Percentiles rank a stretch among this genome's conserved stretches.
Evolutionary conservation across 129 eudicot genomes (phyloP).

Genomic region (Flaveria sonorensis): DNA sequence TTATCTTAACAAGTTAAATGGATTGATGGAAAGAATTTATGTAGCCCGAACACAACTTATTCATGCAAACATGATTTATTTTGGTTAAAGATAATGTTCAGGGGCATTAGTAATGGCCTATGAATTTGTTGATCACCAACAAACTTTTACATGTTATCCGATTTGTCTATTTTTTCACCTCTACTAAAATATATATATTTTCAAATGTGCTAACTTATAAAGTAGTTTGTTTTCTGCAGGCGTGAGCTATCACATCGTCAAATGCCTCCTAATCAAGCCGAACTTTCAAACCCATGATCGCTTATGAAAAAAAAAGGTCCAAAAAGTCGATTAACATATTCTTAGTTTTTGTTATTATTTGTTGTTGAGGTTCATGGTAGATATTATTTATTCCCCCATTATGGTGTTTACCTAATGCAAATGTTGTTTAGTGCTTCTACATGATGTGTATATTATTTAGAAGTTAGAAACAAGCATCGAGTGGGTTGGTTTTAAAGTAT

Average conservation of each 20-base stretch:
- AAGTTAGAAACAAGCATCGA: too few relatives aligned
- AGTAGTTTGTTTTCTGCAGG: not conserved
- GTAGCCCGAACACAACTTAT: too few relatives aligned
- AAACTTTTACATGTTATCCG: not conserved
- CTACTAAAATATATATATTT: not conserved
- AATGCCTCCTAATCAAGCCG: not conserved
- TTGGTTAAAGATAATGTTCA: not conserved
- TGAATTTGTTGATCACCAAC: not conserved
- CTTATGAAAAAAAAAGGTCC: not conserved
- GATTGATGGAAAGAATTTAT: too few relatives aligned
- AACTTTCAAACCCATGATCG: not conserved
- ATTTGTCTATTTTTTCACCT: not conserved
- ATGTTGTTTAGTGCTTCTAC: not conserved
- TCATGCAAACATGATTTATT: too few relatives aligned
- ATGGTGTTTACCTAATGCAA: not conserved
- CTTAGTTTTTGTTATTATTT: not conserved
- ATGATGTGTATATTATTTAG: not conserved
- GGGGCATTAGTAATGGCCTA: too few relatives aligned
- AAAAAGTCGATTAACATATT: not conserved
- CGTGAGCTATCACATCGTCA: not conserved
- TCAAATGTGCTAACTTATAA: not conserved
- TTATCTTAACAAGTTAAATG: too few relatives aligned
- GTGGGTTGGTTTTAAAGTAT: too few relatives aligned
- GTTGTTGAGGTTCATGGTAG: slow-evolving; percentile 1
- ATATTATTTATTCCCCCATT: not conserved